Conservation (phyloP, 1,139 yeast species). For the Diutina mesorugosa region DNA sequence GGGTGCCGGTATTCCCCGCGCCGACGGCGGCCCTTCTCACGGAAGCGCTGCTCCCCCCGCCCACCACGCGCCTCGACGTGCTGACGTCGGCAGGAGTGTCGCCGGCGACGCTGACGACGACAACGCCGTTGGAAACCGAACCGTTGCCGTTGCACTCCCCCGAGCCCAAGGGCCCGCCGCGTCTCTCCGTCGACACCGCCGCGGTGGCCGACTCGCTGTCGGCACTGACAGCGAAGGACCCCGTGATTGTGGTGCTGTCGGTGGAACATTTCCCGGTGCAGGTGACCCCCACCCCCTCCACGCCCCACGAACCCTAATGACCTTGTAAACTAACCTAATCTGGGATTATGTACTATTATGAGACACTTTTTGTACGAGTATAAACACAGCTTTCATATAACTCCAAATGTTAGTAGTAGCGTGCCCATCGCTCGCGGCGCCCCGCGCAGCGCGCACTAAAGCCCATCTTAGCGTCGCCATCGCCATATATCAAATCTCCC, state of each 20-base stretch:
- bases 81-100: background rate
- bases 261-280: background rate
- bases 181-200: background rate
- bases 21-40: background rate
- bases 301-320: background rate
- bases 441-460: background rate
- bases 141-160: background rate
- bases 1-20: background rate
- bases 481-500: background rate
- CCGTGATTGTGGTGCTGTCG: constrained; percentile 1
- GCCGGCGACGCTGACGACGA: background rate
- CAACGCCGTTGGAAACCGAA: background rate
- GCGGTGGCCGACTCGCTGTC: background rate
- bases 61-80: background rate
- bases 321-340: background rate
- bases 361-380: background rate
- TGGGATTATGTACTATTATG: background rate
- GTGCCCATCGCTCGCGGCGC: background rate
- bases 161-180: background rate
- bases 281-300: background rate
- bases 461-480: background rate
- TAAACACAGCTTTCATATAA: background rate
- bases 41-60: background rate
- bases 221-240: background rate
- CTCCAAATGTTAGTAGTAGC: too few relatives aligned